A percentile compares a stretch with the other conserved stretches of the same genome.
Evolutionary conservation across 2,329 filamentous ascomycete genomes (phyloP).

Genomic region (Grosmannia huntii): DNA sequence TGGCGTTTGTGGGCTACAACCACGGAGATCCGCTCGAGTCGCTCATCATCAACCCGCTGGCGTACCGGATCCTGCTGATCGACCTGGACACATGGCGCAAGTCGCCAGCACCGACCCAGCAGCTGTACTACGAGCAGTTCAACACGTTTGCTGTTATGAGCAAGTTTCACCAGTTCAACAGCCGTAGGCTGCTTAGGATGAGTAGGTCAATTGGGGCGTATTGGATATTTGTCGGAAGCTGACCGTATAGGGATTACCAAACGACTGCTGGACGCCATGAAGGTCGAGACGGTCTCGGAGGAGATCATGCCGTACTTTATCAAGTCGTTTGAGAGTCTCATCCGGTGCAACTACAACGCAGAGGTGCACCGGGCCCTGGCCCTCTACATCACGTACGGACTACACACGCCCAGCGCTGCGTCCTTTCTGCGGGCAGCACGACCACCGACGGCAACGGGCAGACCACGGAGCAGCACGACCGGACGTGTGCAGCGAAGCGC

Average conservation of each 20-base stretch:
- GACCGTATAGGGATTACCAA: constrained; percentile 63
- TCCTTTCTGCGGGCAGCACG: constrained; percentile 38
- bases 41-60: constrained; percentile 89
- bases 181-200: constrained; percentile 76
- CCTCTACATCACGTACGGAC: constrained; percentile 83
- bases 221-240: constrained; percentile 6
- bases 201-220: too few species aligned
- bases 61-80: constrained; percentile 81
- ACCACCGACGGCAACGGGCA: constrained; percentile 13
- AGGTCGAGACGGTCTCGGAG: constrained; percentile 63
- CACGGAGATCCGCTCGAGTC: constrained; percentile 69
- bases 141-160: constrained; percentile 77
- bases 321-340: constrained; percentile 62
- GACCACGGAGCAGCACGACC: neutral
- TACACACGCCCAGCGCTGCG: constrained; percentile 42
- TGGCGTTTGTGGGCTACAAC: constrained; percentile 83
- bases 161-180: constrained; percentile 87
- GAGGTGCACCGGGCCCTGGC: constrained; percentile 79
- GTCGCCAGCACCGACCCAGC: constrained; percentile 63
- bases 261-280: constrained; percentile 77
- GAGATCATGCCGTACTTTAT: constrained; percentile 67
- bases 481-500: neutral
- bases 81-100: constrained; percentile 90
- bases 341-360: constrained; percentile 68
- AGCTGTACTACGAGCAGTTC: constrained; percentile 89